A percentile compares a stretch with the other conserved stretches of the same genome.
Evolutionary conservation across 768 basidiomycete species (phyloP).

Genomic region (Leccinum obscurum): DNA sequence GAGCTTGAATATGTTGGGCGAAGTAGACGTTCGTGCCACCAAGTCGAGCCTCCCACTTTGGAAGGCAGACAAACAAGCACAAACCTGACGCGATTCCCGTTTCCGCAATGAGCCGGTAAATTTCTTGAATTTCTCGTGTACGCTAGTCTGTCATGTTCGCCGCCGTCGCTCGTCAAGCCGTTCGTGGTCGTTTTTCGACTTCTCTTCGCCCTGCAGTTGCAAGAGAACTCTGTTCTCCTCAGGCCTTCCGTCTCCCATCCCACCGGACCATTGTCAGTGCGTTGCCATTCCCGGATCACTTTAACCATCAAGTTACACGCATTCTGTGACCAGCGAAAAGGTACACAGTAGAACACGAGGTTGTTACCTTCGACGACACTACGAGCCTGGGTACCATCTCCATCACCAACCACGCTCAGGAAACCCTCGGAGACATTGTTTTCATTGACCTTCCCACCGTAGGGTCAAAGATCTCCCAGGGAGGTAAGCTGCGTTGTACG

Average conservation of each 20-base stretch:
- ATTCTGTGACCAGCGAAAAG: slow-evolving; percentile 6
- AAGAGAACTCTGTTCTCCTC: not conserved
- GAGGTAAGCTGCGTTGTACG: slow-evolving; percentile 55
- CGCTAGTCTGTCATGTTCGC: slow-evolving; percentile 19
- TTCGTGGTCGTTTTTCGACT: slow-evolving; percentile 14
- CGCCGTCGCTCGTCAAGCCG: slow-evolving; percentile 7
- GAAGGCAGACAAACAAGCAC: not conserved
- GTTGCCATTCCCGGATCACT: slow-evolving; percentile 1
- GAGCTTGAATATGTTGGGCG: slow-evolving; percentile 92
- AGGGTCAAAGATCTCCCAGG: slow-evolving; percentile 63
- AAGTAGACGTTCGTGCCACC: slow-evolving; percentile 57
- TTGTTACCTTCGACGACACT: slow-evolving; percentile 72
- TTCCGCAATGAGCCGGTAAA: slow-evolving; percentile 7
- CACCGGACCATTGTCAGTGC: slow-evolving; percentile 30
- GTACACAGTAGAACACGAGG: slow-evolving; percentile 71
- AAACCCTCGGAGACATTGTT: slow-evolving; percentile 92
- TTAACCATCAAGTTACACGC: not conserved
- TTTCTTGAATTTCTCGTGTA: slow-evolving; percentile 21
- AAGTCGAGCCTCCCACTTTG: not conserved
- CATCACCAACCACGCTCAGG: slow-evolving; percentile 92
- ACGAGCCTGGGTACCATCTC: slow-evolving; percentile 78
- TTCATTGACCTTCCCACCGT: slow-evolving; percentile 85
- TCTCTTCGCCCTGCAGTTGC: slow-evolving; percentile 3
- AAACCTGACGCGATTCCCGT: not conserved
- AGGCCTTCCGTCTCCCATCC: slow-evolving; percentile 6